phyloP scores from a whole-genome alignment of 495 filamentous ascomycete genomes.

The Pseudotulostoma volvatum region DNA sequence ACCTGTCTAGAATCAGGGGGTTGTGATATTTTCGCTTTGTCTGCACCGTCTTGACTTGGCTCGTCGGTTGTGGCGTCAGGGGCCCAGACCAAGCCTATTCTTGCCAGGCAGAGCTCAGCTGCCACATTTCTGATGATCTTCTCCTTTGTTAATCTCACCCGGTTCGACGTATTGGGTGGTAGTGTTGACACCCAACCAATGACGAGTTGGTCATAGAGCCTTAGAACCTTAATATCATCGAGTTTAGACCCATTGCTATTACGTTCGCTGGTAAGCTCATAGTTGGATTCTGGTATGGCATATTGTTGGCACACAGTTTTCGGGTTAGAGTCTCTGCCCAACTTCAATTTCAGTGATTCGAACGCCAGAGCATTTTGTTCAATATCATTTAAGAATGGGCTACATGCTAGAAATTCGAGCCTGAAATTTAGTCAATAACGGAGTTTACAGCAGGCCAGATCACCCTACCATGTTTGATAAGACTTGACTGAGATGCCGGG shows the following conservation, averaged over 20 bases:
- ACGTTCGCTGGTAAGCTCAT: too few species aligned
- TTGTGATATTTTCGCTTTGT: too few species aligned
- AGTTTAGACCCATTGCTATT: too few species aligned
- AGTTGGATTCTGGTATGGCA: too few species aligned
- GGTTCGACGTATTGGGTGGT: slow-evolving; percentile 17
- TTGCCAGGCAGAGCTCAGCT: slow-evolving; percentile 24
- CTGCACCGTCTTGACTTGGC: too few species aligned
- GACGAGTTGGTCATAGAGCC: slow-evolving; percentile 24
- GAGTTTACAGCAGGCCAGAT: slow-evolving; percentile 5
- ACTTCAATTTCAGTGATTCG: slow-evolving; percentile 9
- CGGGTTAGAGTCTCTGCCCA: too few species aligned
- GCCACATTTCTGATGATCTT: slow-evolving; percentile 23
- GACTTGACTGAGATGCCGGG: too few species aligned
- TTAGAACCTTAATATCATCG: slow-evolving; percentile 11
- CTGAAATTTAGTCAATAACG: slow-evolving; percentile 8
- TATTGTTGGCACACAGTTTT: too few species aligned
- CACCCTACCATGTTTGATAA: slow-evolving; percentile 14
- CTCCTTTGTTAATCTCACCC: slow-evolving; percentile 26
- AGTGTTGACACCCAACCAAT: slow-evolving; percentile 25
- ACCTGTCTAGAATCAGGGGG: too few species aligned
- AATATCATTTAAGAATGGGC: slow-evolving; percentile 17
- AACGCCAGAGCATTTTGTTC: slow-evolving; percentile 19
- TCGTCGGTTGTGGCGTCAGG: not conserved
- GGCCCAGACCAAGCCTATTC: slow-evolving; percentile 4
- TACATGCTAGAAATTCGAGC: slow-evolving; percentile 15